Evolutionary conservation across 2,329 filamentous ascomycete species (phyloP).

Genomic region (Chaetomiaceae sp.): DNA sequence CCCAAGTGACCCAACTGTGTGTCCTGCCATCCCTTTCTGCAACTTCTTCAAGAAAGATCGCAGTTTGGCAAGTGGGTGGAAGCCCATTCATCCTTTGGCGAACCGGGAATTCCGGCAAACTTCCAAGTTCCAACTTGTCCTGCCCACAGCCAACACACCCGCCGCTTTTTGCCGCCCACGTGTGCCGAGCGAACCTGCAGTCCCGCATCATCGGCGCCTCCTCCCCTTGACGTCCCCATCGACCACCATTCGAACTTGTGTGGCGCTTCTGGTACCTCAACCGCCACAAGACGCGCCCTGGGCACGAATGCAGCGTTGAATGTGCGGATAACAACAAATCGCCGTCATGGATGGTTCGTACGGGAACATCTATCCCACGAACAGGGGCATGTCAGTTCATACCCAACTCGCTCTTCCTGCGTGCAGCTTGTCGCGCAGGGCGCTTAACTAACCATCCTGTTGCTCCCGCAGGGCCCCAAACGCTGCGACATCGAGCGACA

Average conservation of each 20-base stretch:
- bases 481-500: constrained; percentile 25
- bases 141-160: neutral
- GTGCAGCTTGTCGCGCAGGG: neutral
- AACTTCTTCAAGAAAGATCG: too few relatives aligned
- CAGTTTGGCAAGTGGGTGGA: too few relatives aligned
- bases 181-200: constrained; percentile 5
- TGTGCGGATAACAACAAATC: constrained; percentile 5
- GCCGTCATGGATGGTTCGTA: constrained; percentile 30
- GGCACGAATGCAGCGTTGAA: constrained; percentile 2
- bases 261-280: neutral
- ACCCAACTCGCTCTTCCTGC: too few relatives aligned
- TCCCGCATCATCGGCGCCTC: constrained; percentile 4
- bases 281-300: neutral
- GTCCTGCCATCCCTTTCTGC: too few relatives aligned
- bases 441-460: constrained; percentile 3
- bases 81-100: too few relatives aligned
- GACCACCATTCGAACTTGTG: too few relatives aligned
- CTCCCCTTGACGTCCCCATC: neutral
- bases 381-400: constrained; percentile 26
- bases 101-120: neutral
- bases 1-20: too few relatives aligned
- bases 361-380: constrained; percentile 29
- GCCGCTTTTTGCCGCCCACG: constrained; percentile 10
- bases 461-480: constrained; percentile 24
- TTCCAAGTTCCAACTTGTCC: neutral